A percentile compares a stretch with the other conserved stretches of the same genome.
phyloP scores from a whole-genome alignment of 495 filamentous ascomycete species.

The Aspergillus hancockii region DNA sequence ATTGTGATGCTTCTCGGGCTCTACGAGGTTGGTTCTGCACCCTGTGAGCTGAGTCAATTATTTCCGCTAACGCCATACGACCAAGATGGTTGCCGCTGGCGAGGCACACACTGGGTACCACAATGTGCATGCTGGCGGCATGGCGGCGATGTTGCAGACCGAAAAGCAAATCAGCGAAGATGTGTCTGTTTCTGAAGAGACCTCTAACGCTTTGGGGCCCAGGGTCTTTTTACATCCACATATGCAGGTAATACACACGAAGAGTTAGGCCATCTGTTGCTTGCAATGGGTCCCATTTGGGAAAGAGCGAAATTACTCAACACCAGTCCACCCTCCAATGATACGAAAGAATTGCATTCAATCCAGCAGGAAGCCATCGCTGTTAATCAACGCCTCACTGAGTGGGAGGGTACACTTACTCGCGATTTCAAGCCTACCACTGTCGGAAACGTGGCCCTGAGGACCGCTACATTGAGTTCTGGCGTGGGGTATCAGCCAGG shows the following conservation, averaged over 20 bases:
- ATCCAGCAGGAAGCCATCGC: constrained; percentile 19
- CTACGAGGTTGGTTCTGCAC: constrained; percentile 27
- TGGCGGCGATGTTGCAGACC: constrained; percentile 27
- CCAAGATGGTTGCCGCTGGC: constrained; percentile 25
- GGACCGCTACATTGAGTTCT: no score
- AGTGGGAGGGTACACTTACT: constrained; percentile 2
- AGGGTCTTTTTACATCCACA: not conserved
- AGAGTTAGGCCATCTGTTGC: constrained; percentile 21
- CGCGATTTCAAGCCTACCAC: constrained; percentile 20
- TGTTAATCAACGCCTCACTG: no score
- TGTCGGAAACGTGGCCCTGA: constrained; percentile 8
- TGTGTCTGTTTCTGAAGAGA: not conserved
- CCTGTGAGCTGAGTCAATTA: not conserved
- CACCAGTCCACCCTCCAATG: constrained; percentile 3
- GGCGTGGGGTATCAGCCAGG: no score
- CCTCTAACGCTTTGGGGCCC: not conserved
- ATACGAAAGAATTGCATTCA: constrained; percentile 4
- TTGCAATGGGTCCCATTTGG: constrained; percentile 18
- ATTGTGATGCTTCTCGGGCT: constrained; percentile 26
- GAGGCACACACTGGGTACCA: constrained; percentile 22
- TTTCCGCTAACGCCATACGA: constrained; percentile 6
- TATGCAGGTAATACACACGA: not conserved
- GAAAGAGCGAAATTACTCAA: constrained; percentile 15
- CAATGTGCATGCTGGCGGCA: constrained; percentile 26
- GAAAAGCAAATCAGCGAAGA: constrained; percentile 2